Evolutionary conservation across 495 filamentous ascomycete genomes (phyloP).

Genomic region (Penicillium desertorum): DNA sequence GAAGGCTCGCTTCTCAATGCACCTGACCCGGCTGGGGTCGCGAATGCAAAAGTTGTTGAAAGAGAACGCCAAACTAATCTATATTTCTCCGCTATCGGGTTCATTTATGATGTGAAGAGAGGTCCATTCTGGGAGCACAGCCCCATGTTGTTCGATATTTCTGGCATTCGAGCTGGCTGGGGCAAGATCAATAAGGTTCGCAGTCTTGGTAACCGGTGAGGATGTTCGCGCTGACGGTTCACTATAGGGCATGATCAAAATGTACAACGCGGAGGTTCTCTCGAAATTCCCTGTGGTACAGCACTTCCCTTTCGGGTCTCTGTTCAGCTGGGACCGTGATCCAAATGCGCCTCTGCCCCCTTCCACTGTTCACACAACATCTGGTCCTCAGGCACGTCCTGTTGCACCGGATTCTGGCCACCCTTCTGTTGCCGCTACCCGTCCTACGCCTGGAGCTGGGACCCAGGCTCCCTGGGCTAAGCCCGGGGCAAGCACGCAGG

Average conservation of each 20-base stretch:
- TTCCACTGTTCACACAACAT: conserved; percentile 56
- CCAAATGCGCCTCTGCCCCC: conserved; percentile 54
- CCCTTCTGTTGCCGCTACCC: conserved; percentile 15
- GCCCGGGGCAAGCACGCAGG: conserved; percentile 15
- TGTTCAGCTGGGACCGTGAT: conserved; percentile 81
- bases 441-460: conserved; percentile 30
- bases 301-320: conserved; percentile 71
- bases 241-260: conserved; percentile 67
- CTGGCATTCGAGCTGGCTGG: conserved; percentile 86
- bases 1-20: conserved; percentile 74
- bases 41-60: conserved; percentile 64
- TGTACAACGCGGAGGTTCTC: conserved; percentile 69
- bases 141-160: conserved; percentile 92
- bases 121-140: conserved; percentile 99
- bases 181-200: conserved; percentile 94
- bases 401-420: conserved; percentile 24
- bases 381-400: conserved; percentile 50
- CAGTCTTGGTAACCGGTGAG: neutral
- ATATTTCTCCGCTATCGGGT: conserved; percentile 98
- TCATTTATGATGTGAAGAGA: conserved; percentile 97
- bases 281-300: conserved; percentile 71
- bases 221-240: conserved; percentile 7
- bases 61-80: conserved; percentile 71
- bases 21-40: conserved; percentile 67
- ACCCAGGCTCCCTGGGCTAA: conserved; percentile 53